Evolutionary conservation across 1,284 basidiomycete species (phyloP), one percentile per base, ranked within the genome.

Genomic region (Cutaneotrichosporon sp.): DNA sequence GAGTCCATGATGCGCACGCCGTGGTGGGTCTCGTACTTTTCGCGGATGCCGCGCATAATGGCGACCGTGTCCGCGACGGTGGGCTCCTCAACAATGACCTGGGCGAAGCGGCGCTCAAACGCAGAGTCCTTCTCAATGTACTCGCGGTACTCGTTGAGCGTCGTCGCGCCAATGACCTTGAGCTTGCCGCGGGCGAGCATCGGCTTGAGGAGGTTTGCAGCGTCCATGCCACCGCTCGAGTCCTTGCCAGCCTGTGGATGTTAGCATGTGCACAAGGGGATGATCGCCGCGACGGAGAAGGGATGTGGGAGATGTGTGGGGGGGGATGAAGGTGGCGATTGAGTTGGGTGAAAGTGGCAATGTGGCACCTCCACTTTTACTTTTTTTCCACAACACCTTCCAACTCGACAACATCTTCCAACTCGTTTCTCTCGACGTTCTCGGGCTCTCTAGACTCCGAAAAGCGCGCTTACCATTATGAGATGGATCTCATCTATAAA

Each of bases 101-200:
- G 92, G 13, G 92, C 91, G 80, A 99, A 98, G 66, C 97, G 87
- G 67, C 96, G 88, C 77, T 98, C 96, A 64, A 98, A 86, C 2
- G 96, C 96, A 22, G 92, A 88, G 72, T 95, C 93, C 67, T 91
- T 95, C 81, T 98, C 96, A 77, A 98, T 95, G 80, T 95, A 92
- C 79, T 96, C 91, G 67, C 92, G 85, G 81, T 97, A 98, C 79
- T 99, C 95, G 64, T 89, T 87, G 6, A 96, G 85, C 0, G 95
- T 97, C 1, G 95, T 98, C 6, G 95, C 95, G 69, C 95, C 96
- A 64, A 98, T 96, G 75, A 88, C 88, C 63, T 88, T 86, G 51
- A 92, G 84, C 81, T 96, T 97, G 58, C 96, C 96, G 67, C 97
- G 88, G 21, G 96, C 91, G 32, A 95, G 83, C 70, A 92, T 84